A percentile compares a stretch with the other conserved stretches of the same genome.
These are phyloP conservation scores for Umbelopsis ramanniana DNA, from an alignment of 192 early-diverging fungal species.

Conservation along the genomic window DNA sequence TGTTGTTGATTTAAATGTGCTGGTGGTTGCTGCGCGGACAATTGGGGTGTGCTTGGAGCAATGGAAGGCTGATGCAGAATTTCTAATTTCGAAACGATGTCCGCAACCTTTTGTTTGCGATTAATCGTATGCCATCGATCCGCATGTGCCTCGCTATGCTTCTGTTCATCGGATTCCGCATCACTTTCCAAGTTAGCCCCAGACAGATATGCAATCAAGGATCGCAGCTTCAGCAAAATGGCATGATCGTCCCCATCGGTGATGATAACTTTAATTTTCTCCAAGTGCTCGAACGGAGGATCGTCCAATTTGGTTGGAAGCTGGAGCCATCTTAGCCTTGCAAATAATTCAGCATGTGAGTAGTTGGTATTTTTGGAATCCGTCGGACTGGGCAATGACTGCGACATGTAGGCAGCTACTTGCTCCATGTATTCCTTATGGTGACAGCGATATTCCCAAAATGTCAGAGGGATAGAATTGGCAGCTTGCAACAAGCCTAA, in stretches of 20 bases:
- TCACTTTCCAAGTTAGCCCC: slow-evolving; percentile 9
- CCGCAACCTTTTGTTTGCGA: slow-evolving; percentile 17
- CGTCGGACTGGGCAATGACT: neutral
- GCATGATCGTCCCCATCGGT: neutral
- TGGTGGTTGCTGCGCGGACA: no score
- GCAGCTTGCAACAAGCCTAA: slow-evolving; percentile 6
- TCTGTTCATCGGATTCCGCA: neutral
- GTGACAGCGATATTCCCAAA: slow-evolving; percentile 9
- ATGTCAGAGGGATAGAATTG: slow-evolving; percentile 6
- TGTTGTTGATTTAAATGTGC: no score
- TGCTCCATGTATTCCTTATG: neutral
- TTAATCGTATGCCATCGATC: slow-evolving; percentile 7
- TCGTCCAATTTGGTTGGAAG: slow-evolving; percentile 5
- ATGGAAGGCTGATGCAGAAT: neutral
- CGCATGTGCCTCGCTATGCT: slow-evolving; percentile 1
- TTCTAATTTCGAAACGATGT: slow-evolving; percentile 10
- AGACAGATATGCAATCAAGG: slow-evolving; percentile 6
- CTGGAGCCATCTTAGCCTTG: slow-evolving; percentile 2
- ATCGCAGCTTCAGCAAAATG: neutral
- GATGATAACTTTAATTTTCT: neutral
- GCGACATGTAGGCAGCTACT: neutral
- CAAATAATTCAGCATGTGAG: slow-evolving; percentile 18
- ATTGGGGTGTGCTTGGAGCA: neutral
- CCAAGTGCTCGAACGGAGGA: slow-evolving; percentile 14
- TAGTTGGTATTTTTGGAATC: neutral